Base-by-base conservation (phyloP, 1,284 basidiomycete genomes). In the Schizopora paradoxa region DNA sequence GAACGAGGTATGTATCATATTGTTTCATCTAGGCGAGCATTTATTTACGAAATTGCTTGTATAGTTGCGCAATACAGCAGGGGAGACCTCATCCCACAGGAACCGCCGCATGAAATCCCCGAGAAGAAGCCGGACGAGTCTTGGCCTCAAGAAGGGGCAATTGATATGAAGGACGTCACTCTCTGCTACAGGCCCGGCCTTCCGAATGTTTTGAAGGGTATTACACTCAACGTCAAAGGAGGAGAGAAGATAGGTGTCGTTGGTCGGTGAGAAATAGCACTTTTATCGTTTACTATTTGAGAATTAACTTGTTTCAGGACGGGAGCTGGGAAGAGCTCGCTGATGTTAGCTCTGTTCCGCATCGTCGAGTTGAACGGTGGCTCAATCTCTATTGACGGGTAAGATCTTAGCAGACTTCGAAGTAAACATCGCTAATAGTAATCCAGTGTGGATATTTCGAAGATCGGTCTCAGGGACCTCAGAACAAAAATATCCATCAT, bases 181-280 rank as follows among this genome's bases (percentile, higher is more conserved):
- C 76, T 82, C 71, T 66, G 68, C 26, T 83, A 86, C 58, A 62
- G 82, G 16, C 66, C 71, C 2, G 76, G 74, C 2, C 60, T 80
- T 16, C 77, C 78, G 1, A 67, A 73, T 54, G 76, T 84, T 45
- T 63, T 85, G 49, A 74, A 77, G 55, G 67, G 76, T 34, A 67
- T 86, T 52, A 70, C 74, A 38, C 47, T 85, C 60, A 60, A 67
- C 45, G 71, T 83, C 55, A 54, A 72, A 58, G 65, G 82, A 56
- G 85, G 86, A 57, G 85, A 91, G 62, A 90, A 90, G 69, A 86
- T 91, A 52, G 86, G 86, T 45, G 76, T 86, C 23, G 84, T 86
- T 19, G 80, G 79, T 41, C 61, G 72, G 64, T 69, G 36, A 11
- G 54, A n/a, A n/a, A n/a, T n/a, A n/a, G n/a, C n/a, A n/a, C n/a